These are phyloP conservation scores for Silene latifolia DNA, from an alignment of 148 eudicot genomes.

Conservation along the genomic window DNA sequence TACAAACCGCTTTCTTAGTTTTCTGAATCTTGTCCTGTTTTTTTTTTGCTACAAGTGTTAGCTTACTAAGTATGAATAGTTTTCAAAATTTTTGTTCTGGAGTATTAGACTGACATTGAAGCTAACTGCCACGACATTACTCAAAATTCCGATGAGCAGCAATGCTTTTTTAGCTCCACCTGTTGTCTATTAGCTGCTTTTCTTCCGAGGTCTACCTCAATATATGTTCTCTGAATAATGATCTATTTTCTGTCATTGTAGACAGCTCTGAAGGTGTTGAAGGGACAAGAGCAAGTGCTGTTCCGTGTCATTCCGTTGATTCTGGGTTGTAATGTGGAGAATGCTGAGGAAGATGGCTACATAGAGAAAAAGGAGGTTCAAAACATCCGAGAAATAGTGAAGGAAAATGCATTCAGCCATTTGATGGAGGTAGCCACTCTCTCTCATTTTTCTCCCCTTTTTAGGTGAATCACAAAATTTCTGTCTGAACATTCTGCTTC, in stretches of 20 bases:
- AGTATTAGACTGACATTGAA: not conserved
- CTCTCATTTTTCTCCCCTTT: not conserved
- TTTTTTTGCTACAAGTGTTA: not conserved
- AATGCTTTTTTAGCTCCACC: not conserved
- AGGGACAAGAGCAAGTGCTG: conserved; percentile 60
- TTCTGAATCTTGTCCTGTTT: not conserved
- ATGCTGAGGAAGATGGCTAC: conserved; percentile 37
- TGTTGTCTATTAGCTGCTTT: not conserved
- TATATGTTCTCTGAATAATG: not conserved
- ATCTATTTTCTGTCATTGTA: conserved; percentile 33
- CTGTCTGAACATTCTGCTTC: not conserved
- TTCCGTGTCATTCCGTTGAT: conserved; percentile 55
- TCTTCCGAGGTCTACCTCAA: not conserved
- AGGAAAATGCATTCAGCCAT: conserved; percentile 85
- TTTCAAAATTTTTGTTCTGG: not conserved
- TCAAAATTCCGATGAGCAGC: not conserved
- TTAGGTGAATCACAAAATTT: not conserved
- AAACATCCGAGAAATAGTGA: conserved; percentile 51
- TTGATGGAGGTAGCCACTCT: conserved; percentile 74
- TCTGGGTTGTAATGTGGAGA: conserved; percentile 57
- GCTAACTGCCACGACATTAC: not conserved
- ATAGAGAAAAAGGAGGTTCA: conserved; percentile 35
- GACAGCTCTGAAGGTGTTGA: conserved; percentile 77
- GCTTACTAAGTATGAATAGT: not conserved
- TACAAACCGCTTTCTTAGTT: not conserved